phyloP scores from a whole-genome alignment of 164 flowering plant genomes.

The Macadamia integrifolia region DNA sequence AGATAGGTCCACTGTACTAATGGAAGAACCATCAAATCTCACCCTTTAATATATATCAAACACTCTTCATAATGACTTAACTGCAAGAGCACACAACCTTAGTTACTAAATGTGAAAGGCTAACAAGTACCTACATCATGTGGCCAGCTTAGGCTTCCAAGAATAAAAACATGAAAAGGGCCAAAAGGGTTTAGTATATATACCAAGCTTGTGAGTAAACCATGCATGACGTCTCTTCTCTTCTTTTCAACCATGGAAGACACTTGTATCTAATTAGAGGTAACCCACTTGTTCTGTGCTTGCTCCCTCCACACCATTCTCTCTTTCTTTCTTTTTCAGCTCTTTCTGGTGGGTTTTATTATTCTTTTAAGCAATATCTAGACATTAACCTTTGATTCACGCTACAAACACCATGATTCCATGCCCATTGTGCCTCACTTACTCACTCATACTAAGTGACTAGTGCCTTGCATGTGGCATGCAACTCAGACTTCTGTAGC shows the following conservation, averaged over 20 bases:
- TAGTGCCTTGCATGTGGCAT: slow-evolving; percentile 12
- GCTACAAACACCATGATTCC: slow-evolving; percentile 16
- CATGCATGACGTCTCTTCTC: not conserved
- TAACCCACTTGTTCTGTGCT: not conserved
- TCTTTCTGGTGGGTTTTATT: not conserved
- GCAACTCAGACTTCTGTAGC: not conserved
- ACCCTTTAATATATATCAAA: too few relatives aligned
- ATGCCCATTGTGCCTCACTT: not conserved
- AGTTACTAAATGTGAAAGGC: too few relatives aligned
- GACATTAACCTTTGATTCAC: slow-evolving; percentile 12
- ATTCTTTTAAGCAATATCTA: slow-evolving; percentile 1
- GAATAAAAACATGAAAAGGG: not conserved
- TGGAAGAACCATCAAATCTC: too few relatives aligned
- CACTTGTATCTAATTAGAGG: not conserved
- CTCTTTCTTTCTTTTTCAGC: not conserved
- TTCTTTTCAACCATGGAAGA: not conserved
- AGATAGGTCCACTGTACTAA: too few relatives aligned
- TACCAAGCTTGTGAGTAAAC: not conserved
- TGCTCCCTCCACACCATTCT: not conserved
- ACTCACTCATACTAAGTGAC: not conserved
- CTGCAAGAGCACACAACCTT: too few relatives aligned
- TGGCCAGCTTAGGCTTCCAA: not conserved
- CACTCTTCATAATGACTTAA: too few relatives aligned
- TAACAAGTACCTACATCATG: too few relatives aligned
- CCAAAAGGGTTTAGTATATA: not conserved